Evolutionary conservation across 306 rosid species (phyloP), one percentile per base, ranked within the genome.

Genomic region (Lathyrus sativus): DNA sequence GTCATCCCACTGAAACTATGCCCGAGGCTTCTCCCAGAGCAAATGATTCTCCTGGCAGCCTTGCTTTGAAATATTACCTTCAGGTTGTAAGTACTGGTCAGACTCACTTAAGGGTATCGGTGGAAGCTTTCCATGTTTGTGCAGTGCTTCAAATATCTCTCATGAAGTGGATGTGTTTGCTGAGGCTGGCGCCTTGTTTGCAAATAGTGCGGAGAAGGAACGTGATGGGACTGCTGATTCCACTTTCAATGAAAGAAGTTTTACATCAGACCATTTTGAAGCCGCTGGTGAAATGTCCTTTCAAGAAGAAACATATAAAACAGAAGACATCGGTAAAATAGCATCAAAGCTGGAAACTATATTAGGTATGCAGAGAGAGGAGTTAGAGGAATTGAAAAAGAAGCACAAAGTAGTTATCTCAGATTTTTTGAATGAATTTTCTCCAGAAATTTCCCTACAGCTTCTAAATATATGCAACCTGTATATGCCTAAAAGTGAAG

Each of bases 21-120:
- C 74, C 19, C 15, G 87, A 22, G 44, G 75, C 75, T 49, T 84
- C 89, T 70, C 80, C 86, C 8, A 2, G 41, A 50, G 46, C 65
- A 55, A 62, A 39, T 46, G 91, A 79, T 43, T 70, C 80, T 72
- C 4, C 72, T 11, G 57, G 73, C 54, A 80, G 22, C 65, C 92
- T 95, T 73, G 79, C 95, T 11, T 59, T 95, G 99, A 95, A 71
- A 74, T 77, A 72, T 79, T 88, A 76, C 91, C 90, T 71, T 95
- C 99, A 29, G 99, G 99, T 60, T 95, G 97, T 39, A 90, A 77
- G 80, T 95, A 85, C 63, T 95, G 99, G 99, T 84, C 83, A 9
- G 91, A 90, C 76, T 88, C 99, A 13, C 99, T 96, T 33, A 95
- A 69, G 81, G 85, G 73, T 65, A 24, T 58, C 19, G 78, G 82